phyloP scores from a whole-genome alignment of 1,139 yeast genomes.

The Saccharomycopsis hybrid region DNA sequence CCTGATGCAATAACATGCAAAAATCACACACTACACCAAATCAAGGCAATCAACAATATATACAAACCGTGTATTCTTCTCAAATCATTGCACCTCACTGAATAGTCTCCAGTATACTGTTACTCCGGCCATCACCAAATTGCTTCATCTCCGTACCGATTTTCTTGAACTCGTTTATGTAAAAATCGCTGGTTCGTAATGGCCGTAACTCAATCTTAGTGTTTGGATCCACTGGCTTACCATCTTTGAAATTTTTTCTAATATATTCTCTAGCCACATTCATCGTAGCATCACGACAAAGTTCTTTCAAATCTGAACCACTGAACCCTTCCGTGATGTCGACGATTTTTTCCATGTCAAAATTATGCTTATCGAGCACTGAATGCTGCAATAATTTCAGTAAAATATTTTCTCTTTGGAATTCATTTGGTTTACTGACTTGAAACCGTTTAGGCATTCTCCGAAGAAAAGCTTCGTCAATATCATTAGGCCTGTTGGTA shows the following conservation, averaged over 20 bases:
- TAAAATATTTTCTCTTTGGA: constrained; percentile 67
- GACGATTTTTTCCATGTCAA: constrained; percentile 59
- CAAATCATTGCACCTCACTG: too few species aligned
- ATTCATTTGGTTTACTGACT: constrained; percentile 62
- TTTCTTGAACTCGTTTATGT: constrained; percentile 14
- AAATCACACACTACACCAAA: too few species aligned
- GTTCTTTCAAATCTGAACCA: constrained; percentile 87
- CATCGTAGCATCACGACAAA: constrained; percentile 91
- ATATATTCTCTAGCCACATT: constrained; percentile 84
- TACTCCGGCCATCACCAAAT: too few species aligned
- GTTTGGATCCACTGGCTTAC: constrained; percentile 10
- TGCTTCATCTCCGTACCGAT: constrained; percentile 2
- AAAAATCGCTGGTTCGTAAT: constrained; percentile 15
- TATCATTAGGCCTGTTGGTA: constrained; percentile 89
- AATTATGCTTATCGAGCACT: constrained; percentile 45
- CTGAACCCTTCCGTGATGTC: constrained; percentile 66
- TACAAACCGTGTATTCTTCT: too few species aligned
- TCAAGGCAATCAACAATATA: too few species aligned
- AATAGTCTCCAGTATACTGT: too few species aligned
- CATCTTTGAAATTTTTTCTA: constrained; percentile 29
- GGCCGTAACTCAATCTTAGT: constrained; percentile 15
- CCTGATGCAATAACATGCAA: too few species aligned
- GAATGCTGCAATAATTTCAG: constrained; percentile 61
- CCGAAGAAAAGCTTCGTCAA: constrained; percentile 86
- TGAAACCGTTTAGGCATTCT: constrained; percentile 90